Percentiles rank a stretch among this genome's conserved stretches.
These are phyloP conservation scores for Rhodotorula sp. DNA, from an alignment of 1,284 basidiomycete species.

Conservation along the genomic window DNA sequence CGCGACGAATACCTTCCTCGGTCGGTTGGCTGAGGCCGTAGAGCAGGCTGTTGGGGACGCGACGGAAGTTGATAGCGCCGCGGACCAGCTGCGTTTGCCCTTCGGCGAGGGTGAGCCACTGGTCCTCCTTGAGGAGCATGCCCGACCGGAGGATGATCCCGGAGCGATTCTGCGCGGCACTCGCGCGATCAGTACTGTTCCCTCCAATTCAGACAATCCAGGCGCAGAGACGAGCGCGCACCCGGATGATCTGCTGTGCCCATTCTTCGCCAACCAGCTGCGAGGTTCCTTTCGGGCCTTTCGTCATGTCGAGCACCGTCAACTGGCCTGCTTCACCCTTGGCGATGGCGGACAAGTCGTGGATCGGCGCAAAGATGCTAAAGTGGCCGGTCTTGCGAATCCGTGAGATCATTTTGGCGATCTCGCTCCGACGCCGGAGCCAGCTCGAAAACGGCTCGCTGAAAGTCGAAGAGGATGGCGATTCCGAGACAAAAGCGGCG, in stretches of 20 bases:
- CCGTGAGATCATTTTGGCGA: conserved; percentile 80
- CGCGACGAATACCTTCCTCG: conserved; percentile 77
- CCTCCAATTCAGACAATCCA: not conserved
- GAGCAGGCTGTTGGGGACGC: conserved; percentile 76
- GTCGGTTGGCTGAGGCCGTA: conserved; percentile 90
- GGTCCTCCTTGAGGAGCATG: conserved; percentile 74
- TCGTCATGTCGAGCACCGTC: not conserved
- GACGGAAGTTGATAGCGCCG: conserved; percentile 92
- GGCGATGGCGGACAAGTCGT: conserved; percentile 70
- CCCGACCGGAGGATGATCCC: conserved; percentile 90
- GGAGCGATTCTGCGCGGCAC: conserved; percentile 65
- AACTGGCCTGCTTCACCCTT: conserved; percentile 22
- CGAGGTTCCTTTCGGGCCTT: not conserved
- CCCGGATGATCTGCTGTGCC: conserved; percentile 86
- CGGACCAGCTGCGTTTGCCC: conserved; percentile 56
- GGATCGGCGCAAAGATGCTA: conserved; percentile 82
- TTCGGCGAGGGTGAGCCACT: conserved; percentile 58
- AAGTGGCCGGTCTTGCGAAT: conserved; percentile 73
- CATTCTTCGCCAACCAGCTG: conserved; percentile 87
- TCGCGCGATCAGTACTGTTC: not conserved
- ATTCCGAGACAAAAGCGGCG: conserved; percentile 69
- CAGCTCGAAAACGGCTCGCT: conserved; percentile 22
- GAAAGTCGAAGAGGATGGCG: not conserved
- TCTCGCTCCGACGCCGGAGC: conserved; percentile 73
- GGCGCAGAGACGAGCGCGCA: conserved; percentile 46